phyloP scores from a whole-genome alignment of 306 rosid genomes.

The Acacia melanoxylon region DNA sequence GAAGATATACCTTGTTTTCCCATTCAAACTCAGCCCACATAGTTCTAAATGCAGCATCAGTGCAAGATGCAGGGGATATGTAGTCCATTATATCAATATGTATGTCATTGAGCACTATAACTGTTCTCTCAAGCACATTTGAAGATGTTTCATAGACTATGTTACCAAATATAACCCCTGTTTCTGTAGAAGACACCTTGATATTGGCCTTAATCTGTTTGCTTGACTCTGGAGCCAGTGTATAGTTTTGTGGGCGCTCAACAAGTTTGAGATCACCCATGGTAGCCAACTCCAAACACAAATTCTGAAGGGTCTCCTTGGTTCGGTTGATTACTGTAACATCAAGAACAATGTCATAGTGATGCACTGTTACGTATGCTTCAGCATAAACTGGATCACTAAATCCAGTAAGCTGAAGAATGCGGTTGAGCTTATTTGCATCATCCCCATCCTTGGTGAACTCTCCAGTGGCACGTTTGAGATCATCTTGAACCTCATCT shows the following conservation, averaged over 20 bases:
- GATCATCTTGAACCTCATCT: slow-evolving; percentile 98
- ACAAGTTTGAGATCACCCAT: slow-evolving; percentile 99
- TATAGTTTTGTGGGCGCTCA: slow-evolving; percentile 97
- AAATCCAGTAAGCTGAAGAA: slow-evolving; percentile 99
- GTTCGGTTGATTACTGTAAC: slow-evolving; percentile 97
- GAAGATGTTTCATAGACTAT: slow-evolving; percentile 94
- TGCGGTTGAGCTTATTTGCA: slow-evolving; percentile 91
- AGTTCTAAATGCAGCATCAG: slow-evolving; percentile 89
- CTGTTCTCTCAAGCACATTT: slow-evolving; percentile 88
- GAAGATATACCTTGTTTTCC: slow-evolving; percentile 87
- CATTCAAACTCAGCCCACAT: slow-evolving; percentile 99
- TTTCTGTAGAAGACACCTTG: slow-evolving; percentile 98
- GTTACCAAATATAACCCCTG: slow-evolving; percentile 95
- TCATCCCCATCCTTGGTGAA: slow-evolving; percentile 88
- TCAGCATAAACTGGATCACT: slow-evolving; percentile 99
- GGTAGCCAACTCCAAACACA: slow-evolving; percentile 98
- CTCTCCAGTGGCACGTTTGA: slow-evolving; percentile 98
- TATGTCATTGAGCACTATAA: slow-evolving; percentile 94
- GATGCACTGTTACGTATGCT: slow-evolving; percentile 97
- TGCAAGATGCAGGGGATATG: slow-evolving; percentile 94
- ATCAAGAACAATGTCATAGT: slow-evolving; percentile 95
- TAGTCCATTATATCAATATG: slow-evolving; percentile 99
- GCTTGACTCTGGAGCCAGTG: slow-evolving; percentile 95
- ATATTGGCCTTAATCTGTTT: slow-evolving; percentile 96
- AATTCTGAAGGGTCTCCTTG: slow-evolving; percentile 93